Percentiles rank a stretch among this genome's conserved stretches.
phyloP scores from a whole-genome alignment of 1,284 basidiomycete genomes.

The Golubevia pallescens region DNA sequence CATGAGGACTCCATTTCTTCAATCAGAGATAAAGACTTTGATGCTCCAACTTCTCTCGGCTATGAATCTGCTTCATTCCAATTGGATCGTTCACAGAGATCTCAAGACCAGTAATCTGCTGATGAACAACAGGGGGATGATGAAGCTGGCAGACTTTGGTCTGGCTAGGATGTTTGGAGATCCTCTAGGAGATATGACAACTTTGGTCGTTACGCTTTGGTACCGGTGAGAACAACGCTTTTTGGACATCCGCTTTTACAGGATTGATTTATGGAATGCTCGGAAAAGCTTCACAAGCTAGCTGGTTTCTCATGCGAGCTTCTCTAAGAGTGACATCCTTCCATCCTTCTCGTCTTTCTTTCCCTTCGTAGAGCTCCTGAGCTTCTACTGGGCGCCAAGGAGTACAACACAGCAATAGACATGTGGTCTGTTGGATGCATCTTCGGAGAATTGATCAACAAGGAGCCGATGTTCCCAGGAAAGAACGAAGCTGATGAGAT shows the following conservation, averaged over 20 bases:
- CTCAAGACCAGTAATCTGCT: conserved; percentile 96
- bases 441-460: conserved; percentile 91
- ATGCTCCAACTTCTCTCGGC: conserved; percentile 93
- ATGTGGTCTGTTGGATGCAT: conserved; percentile 96
- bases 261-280: too few species aligned
- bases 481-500: conserved; percentile 92
- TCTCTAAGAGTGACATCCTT: conserved; percentile 16
- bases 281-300: too few species aligned
- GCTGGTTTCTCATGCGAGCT: too few species aligned
- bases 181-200: conserved; percentile 92
- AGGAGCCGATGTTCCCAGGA: conserved; percentile 93
- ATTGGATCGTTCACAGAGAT: conserved; percentile 98
- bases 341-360: background rate
- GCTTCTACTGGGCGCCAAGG: conserved; percentile 26
- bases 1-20: conserved; percentile 92
- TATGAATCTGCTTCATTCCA: conserved; percentile 85
- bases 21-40: conserved; percentile 96
- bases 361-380: conserved; percentile 24
- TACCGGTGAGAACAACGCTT: conserved; percentile 75
- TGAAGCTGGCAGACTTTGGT: conserved; percentile 99
- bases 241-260: background rate
- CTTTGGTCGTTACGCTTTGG: conserved; percentile 97
- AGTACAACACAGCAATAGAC: conserved; percentile 53
- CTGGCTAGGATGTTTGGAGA: conserved; percentile 93
- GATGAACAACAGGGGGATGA: conserved; percentile 97